A percentile compares a stretch with the other conserved stretches of the same genome.
Evolutionary conservation across 495 filamentous ascomycete genomes (phyloP).

Genomic region (Lichenothelia convexa): DNA sequence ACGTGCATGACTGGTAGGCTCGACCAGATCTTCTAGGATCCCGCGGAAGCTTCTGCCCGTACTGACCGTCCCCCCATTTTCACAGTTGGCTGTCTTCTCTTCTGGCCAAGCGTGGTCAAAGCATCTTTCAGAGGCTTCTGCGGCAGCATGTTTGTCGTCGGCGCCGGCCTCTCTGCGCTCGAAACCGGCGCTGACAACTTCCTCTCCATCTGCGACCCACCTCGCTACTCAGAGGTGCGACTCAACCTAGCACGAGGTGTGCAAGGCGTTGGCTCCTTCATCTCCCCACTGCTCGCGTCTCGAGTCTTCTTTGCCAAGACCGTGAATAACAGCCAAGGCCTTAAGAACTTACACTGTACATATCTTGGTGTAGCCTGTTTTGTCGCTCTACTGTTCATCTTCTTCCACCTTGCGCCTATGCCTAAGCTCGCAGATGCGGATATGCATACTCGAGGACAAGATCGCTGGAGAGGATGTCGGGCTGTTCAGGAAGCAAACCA

Average conservation of each 20-base stretch:
- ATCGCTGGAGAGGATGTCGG: slow-evolving; percentile 26
- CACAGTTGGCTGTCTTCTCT: slow-evolving; percentile 27
- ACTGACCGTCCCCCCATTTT: not conserved
- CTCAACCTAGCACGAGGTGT: slow-evolving; percentile 52
- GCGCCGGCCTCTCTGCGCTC: slow-evolving; percentile 32
- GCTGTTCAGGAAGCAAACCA: slow-evolving; percentile 29
- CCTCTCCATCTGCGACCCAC: slow-evolving; percentile 29
- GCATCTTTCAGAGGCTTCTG: slow-evolving; percentile 42
- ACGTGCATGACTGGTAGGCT: slow-evolving; percentile 3
- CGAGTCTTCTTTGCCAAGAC: slow-evolving; percentile 36
- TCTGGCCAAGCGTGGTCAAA: slow-evolving; percentile 35
- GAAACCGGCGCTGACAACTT: slow-evolving; percentile 34
- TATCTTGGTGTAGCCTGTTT: slow-evolving; percentile 46
- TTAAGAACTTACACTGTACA: slow-evolving; percentile 51
- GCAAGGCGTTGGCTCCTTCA: slow-evolving; percentile 46
- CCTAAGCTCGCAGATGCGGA: slow-evolving; percentile 40
- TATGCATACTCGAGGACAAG: slow-evolving; percentile 33
- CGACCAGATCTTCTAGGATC: too few species aligned
- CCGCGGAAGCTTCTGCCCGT: too few species aligned
- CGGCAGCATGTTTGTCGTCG: slow-evolving; percentile 40
- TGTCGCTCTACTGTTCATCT: slow-evolving; percentile 10
- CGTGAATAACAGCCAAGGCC: not conserved
- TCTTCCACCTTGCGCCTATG: slow-evolving; percentile 18
- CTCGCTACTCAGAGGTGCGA: slow-evolving; percentile 34
- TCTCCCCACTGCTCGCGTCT: slow-evolving; percentile 47